Percentiles rank a stretch among this genome's conserved stretches.
Evolutionary conservation across 441 rosid species (phyloP).

Genomic region (Cnidoscolus chayamansa): DNA sequence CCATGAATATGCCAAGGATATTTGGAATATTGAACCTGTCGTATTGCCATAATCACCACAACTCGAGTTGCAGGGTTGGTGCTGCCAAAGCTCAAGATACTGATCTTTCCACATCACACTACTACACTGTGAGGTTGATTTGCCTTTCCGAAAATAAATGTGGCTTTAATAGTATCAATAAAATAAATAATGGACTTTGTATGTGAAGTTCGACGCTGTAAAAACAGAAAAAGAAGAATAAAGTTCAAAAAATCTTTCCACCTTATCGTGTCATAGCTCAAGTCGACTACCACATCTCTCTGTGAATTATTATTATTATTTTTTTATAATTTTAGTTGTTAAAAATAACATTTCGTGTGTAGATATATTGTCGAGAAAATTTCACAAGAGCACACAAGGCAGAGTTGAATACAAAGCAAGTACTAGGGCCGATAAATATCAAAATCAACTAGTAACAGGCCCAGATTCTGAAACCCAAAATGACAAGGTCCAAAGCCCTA

Average conservation of each 20-base stretch:
- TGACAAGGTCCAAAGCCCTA: too few relatives aligned
- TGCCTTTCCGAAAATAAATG: conserved; percentile 9
- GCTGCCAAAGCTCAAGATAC: not conserved
- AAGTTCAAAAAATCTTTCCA: not conserved
- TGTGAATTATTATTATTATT: too few relatives aligned
- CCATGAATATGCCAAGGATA: conserved; percentile 76
- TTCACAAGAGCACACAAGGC: too few relatives aligned
- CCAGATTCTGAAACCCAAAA: too few relatives aligned
- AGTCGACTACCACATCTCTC: too few relatives aligned
- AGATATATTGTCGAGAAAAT: too few relatives aligned
- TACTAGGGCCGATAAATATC: too few relatives aligned
- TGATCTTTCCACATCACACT: not conserved
- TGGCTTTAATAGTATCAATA: not conserved
- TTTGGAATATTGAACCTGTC: conserved; percentile 73
- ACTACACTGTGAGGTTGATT: not conserved
- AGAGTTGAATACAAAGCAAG: too few relatives aligned
- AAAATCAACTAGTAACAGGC: too few relatives aligned
- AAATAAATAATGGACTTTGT: not conserved
- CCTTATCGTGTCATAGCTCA: too few relatives aligned
- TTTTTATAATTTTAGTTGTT: too few relatives aligned
- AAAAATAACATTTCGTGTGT: too few relatives aligned
- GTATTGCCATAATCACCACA: conserved; percentile 39
- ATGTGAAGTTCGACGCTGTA: not conserved
- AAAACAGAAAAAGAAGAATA: not conserved
- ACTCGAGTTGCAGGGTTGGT: not conserved